A percentile compares a stretch with the other conserved stretches of the same genome.
These are phyloP conservation scores for Geosmithia flava DNA, from an alignment of 2,329 filamentous ascomycete genomes.

Conservation along the genomic window DNA sequence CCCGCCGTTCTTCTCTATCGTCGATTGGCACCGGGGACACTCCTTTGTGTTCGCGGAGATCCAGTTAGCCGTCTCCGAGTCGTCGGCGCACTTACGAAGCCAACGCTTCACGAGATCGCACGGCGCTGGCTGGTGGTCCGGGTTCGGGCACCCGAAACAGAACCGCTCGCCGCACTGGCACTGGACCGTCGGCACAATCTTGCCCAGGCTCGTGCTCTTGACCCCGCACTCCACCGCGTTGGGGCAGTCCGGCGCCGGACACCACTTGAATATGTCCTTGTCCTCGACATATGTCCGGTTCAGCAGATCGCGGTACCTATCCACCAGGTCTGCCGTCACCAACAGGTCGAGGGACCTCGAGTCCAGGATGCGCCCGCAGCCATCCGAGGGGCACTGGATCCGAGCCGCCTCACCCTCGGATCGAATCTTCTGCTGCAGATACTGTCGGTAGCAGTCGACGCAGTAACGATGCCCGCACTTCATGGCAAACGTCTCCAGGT, in stretches of 20 bases:
- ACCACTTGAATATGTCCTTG: slow-evolving; percentile 93
- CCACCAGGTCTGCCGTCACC: slow-evolving; percentile 40
- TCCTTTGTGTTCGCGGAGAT: slow-evolving; percentile 99
- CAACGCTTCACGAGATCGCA: slow-evolving; percentile 87
- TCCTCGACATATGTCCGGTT: slow-evolving; percentile 96
- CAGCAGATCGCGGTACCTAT: slow-evolving; percentile 70
- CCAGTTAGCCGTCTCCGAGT: slow-evolving; percentile 98
- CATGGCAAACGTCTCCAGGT: slow-evolving; percentile 77
- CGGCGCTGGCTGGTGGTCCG: slow-evolving; percentile 86
- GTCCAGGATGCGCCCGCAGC: slow-evolving; percentile 83
- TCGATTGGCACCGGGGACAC: slow-evolving; percentile 89
- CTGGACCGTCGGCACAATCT: slow-evolving; percentile 78
- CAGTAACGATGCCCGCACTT: slow-evolving; percentile 93
- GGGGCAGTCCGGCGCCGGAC: slow-evolving; percentile 90
- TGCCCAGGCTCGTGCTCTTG: slow-evolving; percentile 76
- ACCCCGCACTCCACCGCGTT: slow-evolving; percentile 83
- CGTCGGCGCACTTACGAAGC: slow-evolving; percentile 97
- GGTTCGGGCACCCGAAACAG: slow-evolving; percentile 86
- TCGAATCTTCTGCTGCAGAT: slow-evolving; percentile 82
- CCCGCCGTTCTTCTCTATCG: slow-evolving; percentile 96
- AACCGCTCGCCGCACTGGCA: slow-evolving; percentile 80
- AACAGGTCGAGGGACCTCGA: slow-evolving; percentile 76
- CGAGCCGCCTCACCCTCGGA: slow-evolving; percentile 91
- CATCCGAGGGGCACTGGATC: slow-evolving; percentile 84
- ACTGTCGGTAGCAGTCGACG: slow-evolving; percentile 82